Base-by-base conservation (phyloP, 1,284 basidiomycete genomes). In the Boletus subluridellus region DNA sequence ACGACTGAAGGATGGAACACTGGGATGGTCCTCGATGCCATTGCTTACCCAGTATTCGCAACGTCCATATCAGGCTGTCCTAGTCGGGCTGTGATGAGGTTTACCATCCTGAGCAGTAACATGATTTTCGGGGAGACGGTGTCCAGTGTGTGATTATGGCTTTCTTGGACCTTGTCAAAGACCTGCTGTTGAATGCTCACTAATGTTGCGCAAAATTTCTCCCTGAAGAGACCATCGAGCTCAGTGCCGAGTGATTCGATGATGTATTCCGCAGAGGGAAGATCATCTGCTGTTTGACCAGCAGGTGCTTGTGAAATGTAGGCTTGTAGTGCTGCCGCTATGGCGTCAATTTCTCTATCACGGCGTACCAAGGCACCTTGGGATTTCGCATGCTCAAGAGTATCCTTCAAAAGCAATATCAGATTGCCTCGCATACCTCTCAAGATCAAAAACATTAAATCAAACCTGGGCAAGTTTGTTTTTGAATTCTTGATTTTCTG, bases 221-320 rank as follows among this genome's bases (percentile, higher is more conserved):
- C 64, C 24, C 73, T 78, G 26, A 81, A 70, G 10, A 74, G 67
- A 34, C 74, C 67, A 2, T 75, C 57, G 15, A 84, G 62, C 1
- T 74, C 70, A 24, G 76, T 76, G 28, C 76, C 69, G 51, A 84
- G 68, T 14, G 73, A 64, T 30, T 75, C 65, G 10, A 80, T 53
- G 55, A 85, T 70, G 52, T 77, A 73, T n/a, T 80, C 77, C 0
- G 72, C 60, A 5, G 79, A 71, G 2, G 77, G 72, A 24, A 73
- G 65, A 41, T 69, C 60, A 6, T 69, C 63, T 12, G 60, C 42
- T 15, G 66, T 56, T 41, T 70, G 64, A 14, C 65, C 21, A 65
- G 69, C 2, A 58, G 74, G 69, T 14, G 73, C 66, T 54, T 70
- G 70, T 28, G 73, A 65, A 11, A 76, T 69, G 55, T 74, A 75